phyloP scores from a whole-genome alignment of 768 basidiomycete species.

The Coprinellus micaceus region DNA sequence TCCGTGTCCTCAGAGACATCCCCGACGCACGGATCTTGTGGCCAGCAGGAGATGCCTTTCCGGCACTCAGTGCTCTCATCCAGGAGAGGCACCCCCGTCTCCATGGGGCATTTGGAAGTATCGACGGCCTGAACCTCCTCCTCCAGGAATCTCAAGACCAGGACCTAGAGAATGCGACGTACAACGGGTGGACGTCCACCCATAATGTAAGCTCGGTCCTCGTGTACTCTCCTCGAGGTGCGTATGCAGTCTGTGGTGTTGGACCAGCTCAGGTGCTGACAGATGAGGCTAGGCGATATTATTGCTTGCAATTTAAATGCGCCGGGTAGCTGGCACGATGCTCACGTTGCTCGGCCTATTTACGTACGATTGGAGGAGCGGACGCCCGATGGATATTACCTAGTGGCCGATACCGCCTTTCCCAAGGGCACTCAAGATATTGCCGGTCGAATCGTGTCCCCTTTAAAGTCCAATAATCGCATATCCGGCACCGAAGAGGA shows the following conservation, averaged over 20 bases:
- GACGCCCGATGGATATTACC: conserved; percentile 39
- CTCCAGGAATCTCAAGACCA: conserved; percentile 33
- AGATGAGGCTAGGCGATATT: conserved; percentile 28
- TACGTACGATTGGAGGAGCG: conserved; percentile 29
- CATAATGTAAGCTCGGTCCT: conserved; percentile 39
- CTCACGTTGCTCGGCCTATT: conserved; percentile 36
- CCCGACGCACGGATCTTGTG: conserved; percentile 26
- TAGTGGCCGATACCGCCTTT: conserved; percentile 46
- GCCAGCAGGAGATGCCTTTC: conserved; percentile 25
- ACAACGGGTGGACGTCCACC: conserved; percentile 40
- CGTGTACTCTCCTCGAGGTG: conserved; percentile 33
- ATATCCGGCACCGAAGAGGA: conserved; percentile 17
- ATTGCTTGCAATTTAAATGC: conserved; percentile 34
- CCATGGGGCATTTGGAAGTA: conserved; percentile 35
- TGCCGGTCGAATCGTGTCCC: conserved; percentile 30
- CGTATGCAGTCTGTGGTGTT: not conserved
- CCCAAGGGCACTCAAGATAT: conserved; percentile 31
- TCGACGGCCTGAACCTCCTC: conserved; percentile 39
- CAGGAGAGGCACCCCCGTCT: conserved; percentile 25
- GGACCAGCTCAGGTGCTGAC: too few species aligned
- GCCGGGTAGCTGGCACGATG: conserved; percentile 50
- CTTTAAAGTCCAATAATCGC: conserved; percentile 31
- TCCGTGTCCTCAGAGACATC: conserved; percentile 24
- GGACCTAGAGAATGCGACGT: conserved; percentile 44
- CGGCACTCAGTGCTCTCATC: conserved; percentile 23